Evolutionary conservation across 495 filamentous ascomycete species (phyloP), one percentile per base, ranked within the genome.

Genomic region (Gamarada debralockiae): DNA sequence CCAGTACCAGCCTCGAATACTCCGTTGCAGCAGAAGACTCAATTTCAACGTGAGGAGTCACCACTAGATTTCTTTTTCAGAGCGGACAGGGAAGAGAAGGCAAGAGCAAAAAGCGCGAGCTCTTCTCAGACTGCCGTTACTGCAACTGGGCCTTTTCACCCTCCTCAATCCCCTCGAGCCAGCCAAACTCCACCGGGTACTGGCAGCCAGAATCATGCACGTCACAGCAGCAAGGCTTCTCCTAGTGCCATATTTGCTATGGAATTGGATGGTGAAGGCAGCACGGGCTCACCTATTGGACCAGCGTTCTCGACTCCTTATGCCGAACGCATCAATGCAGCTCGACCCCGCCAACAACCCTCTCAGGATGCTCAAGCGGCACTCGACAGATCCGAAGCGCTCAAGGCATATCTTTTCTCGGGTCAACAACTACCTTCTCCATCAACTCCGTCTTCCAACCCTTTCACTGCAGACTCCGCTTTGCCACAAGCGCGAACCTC

Each of bases 61-160:
- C 90, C 90, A 1, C 73, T 97, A 8, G 90, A 97, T 57, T 74
- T 92, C 47, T 82, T 97, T 55, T 97, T 97, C 73, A 84, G 84
- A 50, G 90, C 90, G 36, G 87, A 95, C 58, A 78, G 85, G 37
- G 84, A 86, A 53, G 84, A 90, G 60, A 87, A 82, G 62, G 85
- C 83, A 31, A 72, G 79, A 53, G 72, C 70, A 53, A 77, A 66
- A 56, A 66, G 67, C 67, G 76, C 70, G 60, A 83, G 67, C 54
- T 50, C 56, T 27, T 15, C 51, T 37, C 57, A 59, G 12, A 45
- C 24, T 23, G 21, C 53, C 23, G 40, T 23, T 22, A 9, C 53
- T 2, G 44, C 48, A 34, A 57, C 65, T 3, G 57, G 65, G 3
- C 66, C 70, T 0, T 71, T 68, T 41, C 76, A 63, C 2, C 67